Evolutionary conservation across 1,139 yeast species (phyloP).

Genomic region (Scheffersomyces titani): DNA sequence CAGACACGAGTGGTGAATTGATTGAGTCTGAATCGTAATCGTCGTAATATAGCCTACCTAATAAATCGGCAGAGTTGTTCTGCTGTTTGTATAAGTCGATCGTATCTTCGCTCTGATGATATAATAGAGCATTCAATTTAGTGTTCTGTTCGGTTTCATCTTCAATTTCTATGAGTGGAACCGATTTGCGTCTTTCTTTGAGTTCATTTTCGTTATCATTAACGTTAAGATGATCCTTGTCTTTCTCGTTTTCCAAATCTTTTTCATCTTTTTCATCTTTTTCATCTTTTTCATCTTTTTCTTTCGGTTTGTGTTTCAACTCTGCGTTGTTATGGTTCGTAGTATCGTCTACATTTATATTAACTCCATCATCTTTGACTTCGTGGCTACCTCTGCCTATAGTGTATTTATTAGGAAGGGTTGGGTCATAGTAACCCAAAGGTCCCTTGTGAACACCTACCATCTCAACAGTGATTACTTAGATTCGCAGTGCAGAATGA

Average conservation of each 20-base stretch:
- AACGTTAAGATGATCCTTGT: not conserved
- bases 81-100: constrained; percentile 42
- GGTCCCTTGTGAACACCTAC: not conserved
- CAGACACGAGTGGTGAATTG: constrained; percentile 22
- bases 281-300: not conserved
- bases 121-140: constrained; percentile 39
- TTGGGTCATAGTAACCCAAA: not conserved
- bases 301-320: not conserved
- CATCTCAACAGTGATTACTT: not conserved
- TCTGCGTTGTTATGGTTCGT: not conserved
- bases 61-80: constrained; percentile 41
- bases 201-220: not conserved
- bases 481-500: not conserved
- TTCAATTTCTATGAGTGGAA: constrained; percentile 2
- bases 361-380: not conserved
- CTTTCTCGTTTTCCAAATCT: not conserved
- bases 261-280: not conserved
- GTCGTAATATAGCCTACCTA: constrained; percentile 48
- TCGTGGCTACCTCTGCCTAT: not conserved
- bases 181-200: constrained; percentile 2
- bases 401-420: not conserved
- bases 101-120: constrained; percentile 42
- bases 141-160: constrained; percentile 42
- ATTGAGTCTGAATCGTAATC: constrained; percentile 41
- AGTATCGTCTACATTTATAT: not conserved